Percentiles rank a stretch among this genome's conserved stretches.
Evolutionary conservation across 805 yeast species (phyloP).

Genomic region (Tetrapisispora nanseiensis): DNA sequence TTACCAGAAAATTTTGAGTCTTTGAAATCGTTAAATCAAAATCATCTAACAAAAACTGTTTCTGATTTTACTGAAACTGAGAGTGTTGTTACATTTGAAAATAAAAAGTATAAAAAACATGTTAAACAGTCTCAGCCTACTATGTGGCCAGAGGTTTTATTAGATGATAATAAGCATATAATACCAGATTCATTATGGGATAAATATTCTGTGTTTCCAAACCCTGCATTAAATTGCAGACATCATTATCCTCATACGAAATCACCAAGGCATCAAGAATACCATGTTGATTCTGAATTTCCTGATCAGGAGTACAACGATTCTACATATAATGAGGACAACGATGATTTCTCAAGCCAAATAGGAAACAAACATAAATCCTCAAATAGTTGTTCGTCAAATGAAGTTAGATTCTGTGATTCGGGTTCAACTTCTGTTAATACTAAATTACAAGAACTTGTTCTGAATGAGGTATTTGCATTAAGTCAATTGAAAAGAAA

Average conservation of each 20-base stretch:
- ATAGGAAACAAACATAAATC: neutral
- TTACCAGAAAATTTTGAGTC: constrained; percentile 5
- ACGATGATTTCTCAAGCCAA: neutral
- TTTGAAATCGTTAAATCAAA: neutral
- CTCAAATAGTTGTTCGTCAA: neutral
- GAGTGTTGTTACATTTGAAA: neutral
- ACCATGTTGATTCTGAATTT: neutral
- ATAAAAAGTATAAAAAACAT: neutral
- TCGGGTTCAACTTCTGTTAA: constrained; percentile 54
- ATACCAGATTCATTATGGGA: constrained; percentile 73
- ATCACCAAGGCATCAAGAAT: neutral
- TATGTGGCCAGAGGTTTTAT: constrained; percentile 64
- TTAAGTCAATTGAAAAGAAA: constrained; percentile 13
- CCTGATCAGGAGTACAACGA: neutral
- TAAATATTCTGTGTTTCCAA: constrained; percentile 41
- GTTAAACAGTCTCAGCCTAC: neutral
- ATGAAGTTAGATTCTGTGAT: constrained; percentile 7
- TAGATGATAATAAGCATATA: constrained; percentile 87
- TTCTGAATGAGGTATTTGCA: constrained; percentile 59
- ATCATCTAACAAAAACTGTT: neutral
- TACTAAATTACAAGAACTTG: constrained; percentile 59
- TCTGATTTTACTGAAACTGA: neutral
- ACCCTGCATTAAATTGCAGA: constrained; percentile 20
- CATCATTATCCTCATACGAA: constrained; percentile 3
- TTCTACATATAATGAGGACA: neutral